Evolutionary conservation across 352 stramenopile species (phyloP), one percentile per base, ranked within the genome.

Genomic region (Pythium dissimile): DNA sequence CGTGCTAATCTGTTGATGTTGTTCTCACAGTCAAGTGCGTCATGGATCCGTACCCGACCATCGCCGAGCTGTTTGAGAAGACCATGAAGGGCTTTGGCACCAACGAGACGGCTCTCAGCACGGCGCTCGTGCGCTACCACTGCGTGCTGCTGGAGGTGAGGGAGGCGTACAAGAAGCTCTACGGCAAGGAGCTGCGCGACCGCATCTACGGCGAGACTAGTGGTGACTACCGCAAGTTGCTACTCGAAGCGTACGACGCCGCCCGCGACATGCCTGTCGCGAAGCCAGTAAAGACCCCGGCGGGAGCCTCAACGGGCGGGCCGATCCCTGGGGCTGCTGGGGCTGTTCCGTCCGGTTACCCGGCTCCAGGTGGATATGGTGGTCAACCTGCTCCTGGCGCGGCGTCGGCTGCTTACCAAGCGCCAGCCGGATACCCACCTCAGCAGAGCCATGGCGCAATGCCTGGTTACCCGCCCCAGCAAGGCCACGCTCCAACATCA

Each of bases 181-280:
- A 88, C 64, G 72, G 69, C 30, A 87, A 84, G 67, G 77, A 88
- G 42, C 72, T 92, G 48, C 81, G 79, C 50, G 78, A 92, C 44
- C 77, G 82, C 55, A 88, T 92, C 60, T 64, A 90, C 58, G 78
- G 80, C n/a, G 80, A 90, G 64, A 72, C 69, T 27, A 88, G 80
- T 55, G 82, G 82, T 38, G 75, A 89, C 66, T 89, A 77, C 66
- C 73, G 82, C 37, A 69, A 72, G 11, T 59, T 92, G 31, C 54
- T 86, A 51, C 65, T 89, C 12, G 51, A 71, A 11, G 63, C 89
- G 15, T 89, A 84, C 52, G 83, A 92, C 30, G 75, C 81, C n/a
- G 78, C 80, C 5, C 76, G 72, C 3, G 78, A 91, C 60, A 18
- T 58, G 27, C 61, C 66, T 0, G 56, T 45, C 10, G 13, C 60